Percentiles rank a stretch among this genome's conserved stretches.
Evolutionary conservation across 2,329 filamentous ascomycete genomes (phyloP).

Genomic region (Penicillium sp.): DNA sequence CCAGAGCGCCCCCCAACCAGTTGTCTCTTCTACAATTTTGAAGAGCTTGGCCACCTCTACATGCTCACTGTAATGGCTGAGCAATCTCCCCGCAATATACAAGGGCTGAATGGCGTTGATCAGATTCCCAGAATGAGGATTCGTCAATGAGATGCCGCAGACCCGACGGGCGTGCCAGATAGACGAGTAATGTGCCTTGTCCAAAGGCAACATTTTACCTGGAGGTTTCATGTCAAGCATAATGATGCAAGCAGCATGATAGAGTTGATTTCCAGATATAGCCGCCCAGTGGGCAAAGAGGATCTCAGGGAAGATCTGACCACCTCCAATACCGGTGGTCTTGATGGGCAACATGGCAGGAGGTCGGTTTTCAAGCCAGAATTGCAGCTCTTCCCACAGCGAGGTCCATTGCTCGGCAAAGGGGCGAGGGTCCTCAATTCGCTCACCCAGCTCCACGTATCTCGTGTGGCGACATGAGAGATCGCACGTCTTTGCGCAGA

Average conservation of each 20-base stretch:
- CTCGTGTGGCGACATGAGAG: conserved; percentile 45
- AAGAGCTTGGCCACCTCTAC: conserved; percentile 34
- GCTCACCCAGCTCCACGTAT: conserved; percentile 42
- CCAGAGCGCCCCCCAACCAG: conserved; percentile 50
- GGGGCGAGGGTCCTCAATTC: conserved; percentile 36
- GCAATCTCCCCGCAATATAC: conserved; percentile 49
- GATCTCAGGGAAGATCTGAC: conserved; percentile 45
- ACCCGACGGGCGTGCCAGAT: conserved; percentile 52
- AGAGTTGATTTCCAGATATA: conserved; percentile 52
- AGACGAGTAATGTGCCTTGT: conserved; percentile 32
- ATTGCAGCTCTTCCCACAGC: conserved; percentile 47
- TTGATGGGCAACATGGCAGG: conserved; percentile 44
- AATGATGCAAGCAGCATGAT: conserved; percentile 50
- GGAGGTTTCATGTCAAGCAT: conserved; percentile 42
- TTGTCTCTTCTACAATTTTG: conserved; percentile 46
- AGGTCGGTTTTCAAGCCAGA: conserved; percentile 44
- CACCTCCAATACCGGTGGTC: conserved; percentile 31
- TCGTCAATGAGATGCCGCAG: conserved; percentile 51
- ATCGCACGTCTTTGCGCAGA: conserved; percentile 48
- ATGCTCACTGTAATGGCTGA: conserved; percentile 46
- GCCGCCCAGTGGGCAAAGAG: conserved; percentile 49
- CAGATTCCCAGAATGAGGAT: conserved; percentile 49
- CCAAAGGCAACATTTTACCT: conserved; percentile 16
- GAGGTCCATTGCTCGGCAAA: conserved; percentile 42
- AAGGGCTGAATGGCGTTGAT: conserved; percentile 54